These are phyloP conservation scores for Oenanthe sinensis DNA, from an alignment of 129 eudicot species.

Conservation along the genomic window DNA sequence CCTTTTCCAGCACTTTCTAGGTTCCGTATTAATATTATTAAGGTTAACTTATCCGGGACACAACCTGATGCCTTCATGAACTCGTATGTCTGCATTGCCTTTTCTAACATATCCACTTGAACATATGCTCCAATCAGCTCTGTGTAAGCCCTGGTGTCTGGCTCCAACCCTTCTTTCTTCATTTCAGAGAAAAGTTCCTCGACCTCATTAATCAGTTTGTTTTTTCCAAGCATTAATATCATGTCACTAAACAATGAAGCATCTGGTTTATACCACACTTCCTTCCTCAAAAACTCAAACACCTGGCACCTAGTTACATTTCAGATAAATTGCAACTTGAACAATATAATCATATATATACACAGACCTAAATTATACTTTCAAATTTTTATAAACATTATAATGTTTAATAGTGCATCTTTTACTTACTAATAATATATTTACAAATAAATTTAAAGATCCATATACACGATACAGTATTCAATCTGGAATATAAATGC, in stretches of 20 bases:
- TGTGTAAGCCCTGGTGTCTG: conserved; percentile 57
- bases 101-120: conserved; percentile 44
- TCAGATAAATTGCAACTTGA: conserved; percentile 45
- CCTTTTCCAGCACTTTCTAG: conserved; percentile 48
- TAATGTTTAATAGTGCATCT: neutral
- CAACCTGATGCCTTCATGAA: conserved; percentile 65
- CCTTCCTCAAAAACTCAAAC: conserved; percentile 54
- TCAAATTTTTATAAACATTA: neutral
- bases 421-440: neutral
- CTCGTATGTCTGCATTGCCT: conserved; percentile 68
- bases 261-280: conserved; percentile 61
- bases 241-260: conserved; percentile 43
- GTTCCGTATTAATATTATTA: conserved; percentile 56
- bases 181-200: conserved; percentile 50
- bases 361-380: neutral
- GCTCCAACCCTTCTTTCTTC: conserved; percentile 51
- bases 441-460: too few species aligned
- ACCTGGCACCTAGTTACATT: conserved; percentile 52
- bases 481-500: neutral
- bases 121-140: conserved; percentile 80
- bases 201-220: conserved; percentile 41
- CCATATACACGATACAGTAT: neutral
- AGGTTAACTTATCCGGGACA: conserved; percentile 64
- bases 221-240: conserved; percentile 60
- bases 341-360: neutral